Evolutionary conservation across 495 filamentous ascomycete genomes (phyloP).

Genomic region (Trichoderma virens): DNA sequence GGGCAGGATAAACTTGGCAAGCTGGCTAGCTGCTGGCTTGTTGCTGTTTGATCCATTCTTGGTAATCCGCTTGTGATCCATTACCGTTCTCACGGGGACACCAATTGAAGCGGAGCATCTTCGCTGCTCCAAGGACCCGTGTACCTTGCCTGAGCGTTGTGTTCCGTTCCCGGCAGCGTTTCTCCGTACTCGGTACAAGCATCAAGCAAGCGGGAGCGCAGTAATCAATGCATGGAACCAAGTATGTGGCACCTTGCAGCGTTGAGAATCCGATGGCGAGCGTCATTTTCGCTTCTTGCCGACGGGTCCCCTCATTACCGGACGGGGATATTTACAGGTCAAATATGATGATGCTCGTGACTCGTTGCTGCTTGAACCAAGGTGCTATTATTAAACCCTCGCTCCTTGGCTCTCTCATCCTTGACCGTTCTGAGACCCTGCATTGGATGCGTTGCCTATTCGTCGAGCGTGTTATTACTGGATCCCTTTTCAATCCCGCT

Average conservation of each 20-base stretch:
- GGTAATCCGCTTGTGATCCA: neutral
- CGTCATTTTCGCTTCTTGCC: conserved; percentile 1
- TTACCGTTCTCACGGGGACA: neutral
- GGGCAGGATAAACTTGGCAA: too few species aligned
- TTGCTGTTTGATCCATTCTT: neutral
- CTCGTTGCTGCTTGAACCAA: neutral
- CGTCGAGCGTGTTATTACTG: neutral
- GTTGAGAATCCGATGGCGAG: neutral
- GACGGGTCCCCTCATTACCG: neutral
- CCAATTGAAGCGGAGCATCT: neutral
- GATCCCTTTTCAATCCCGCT: neutral
- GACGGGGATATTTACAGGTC: neutral
- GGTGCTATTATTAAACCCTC: neutral
- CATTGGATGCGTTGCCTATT: neutral
- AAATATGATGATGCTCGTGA: neutral
- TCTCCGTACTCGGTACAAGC: neutral
- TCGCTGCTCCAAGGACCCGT: neutral
- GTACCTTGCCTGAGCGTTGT: neutral
- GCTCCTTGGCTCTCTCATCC: neutral
- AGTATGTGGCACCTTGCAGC: neutral
- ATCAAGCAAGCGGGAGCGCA: neutral
- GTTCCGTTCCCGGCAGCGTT: neutral
- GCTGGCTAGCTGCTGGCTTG: neutral
- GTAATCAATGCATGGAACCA: neutral
- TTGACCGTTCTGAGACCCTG: neutral